Base-by-base conservation (phyloP, 1,284 basidiomycete genomes). In the Tilletia indica region DNA sequence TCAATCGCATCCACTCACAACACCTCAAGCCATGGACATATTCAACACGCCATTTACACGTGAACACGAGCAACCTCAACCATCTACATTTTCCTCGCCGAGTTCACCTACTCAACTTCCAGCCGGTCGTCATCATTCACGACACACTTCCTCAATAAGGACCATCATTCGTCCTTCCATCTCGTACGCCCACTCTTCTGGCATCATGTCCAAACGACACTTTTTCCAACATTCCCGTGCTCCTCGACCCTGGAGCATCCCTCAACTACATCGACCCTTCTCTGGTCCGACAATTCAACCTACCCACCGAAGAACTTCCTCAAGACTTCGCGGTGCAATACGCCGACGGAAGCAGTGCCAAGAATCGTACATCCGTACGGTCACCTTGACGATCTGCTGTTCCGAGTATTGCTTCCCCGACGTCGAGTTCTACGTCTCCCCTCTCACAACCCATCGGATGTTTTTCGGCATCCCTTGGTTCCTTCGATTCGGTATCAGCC, bases 191-290 rank as follows among this genome's bases (percentile, higher is more conserved):
- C n/a, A 61, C 58, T 31, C n/a, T 61, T 6, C 31, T 61, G 11
- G 12, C 25, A 14, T 61, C 58, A 12, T 25, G 11, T 14, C 21
- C n/a, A 38, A 25, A 61, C 58, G 19, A 36, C 12, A 14, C 21
- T 16, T 61, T 36, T 31, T 16, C 12, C 58, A 38, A 61, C 21
- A 3, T 61, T 14, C 21, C 58, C 9, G 31, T 25, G 21, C 58
- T 61, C 12, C 58, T 61, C 58, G 58, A 61, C 34, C 58, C 58
- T 16, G 58, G 58, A 31, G 21, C 25, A 4, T 5, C 25, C 12
- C 58, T 61, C 58, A 61, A 61, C 58, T 38, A 61, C 58, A 61
- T 61, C 58, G 58, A 61, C 21, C 58, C 58, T 12, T 5, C 58
- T 6, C 58, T 61, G 5, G 31, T 61, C 31, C 25, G 36, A 34